Base-by-base conservation (phyloP, 495 filamentous ascomycete species). In the Penicillium waksmanii region DNA sequence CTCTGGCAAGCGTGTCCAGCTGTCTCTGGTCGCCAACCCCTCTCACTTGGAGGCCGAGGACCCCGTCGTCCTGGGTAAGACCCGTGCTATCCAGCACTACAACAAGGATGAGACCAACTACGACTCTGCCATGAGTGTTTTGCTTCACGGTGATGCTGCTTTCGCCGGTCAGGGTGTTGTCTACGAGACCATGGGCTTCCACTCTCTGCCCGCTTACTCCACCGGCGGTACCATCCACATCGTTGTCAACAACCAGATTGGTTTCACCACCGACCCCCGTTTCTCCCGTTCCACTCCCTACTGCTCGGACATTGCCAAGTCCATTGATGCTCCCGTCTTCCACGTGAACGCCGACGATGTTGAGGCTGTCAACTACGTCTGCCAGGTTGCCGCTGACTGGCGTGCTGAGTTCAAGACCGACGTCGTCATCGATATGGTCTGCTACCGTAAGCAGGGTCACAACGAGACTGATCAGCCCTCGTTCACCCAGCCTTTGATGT, bases 401-500 rank as follows among this genome's bases (percentile, higher is more conserved):
- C 92, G 95, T 65, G 95, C 95, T 52, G 87, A 96, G 79, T 98
- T 97, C 85, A 96, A 95, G 82, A 87, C 88, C 66, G 95, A 98
- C 69, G 93, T 97, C 56, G 93, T 98, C 64, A 90, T 98, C 72
- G 95, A 98, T 77, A 87, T 98, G 59, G 91, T 98, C 67, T 98
- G 95, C 85, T 98, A 98, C 83, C 89, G 95, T 65, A 98, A 98
- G 80, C 87, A 97, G 76, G 95, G 95, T 53, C 95, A 98, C 86
- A 98, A 98, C 79, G 95, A 98, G 82, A 98, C 95, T 13, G 95
- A 98, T 69, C 95, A 98, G 80, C 95, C 95, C 17, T 96, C 93
- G 34, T 98, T 98, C 84, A 98, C 95, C n/a, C 95, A 98, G 77
- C 95, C 95, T 38, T 78, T 96, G 59, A 98, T 98, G 95, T 98